Base-by-base conservation (phyloP, 2,329 filamentous ascomycete species). In the Fusarium zealandicum region DNA sequence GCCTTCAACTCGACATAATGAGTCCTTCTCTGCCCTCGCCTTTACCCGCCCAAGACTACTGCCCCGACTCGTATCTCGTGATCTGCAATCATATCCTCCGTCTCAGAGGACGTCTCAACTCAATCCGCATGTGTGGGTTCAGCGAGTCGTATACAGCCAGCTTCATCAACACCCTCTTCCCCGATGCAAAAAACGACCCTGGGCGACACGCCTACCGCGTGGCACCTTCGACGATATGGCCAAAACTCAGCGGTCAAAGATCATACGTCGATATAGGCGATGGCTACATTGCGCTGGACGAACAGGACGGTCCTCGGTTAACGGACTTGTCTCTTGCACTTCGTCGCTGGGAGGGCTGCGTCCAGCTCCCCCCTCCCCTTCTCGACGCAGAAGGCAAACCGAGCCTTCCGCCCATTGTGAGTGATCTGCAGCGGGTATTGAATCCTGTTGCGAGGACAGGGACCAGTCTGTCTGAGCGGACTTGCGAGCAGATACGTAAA, bases 41-140 rank as follows among this genome's bases (percentile, higher is more conserved):
- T 3, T 27, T 20, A 1, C 22, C 42, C 3, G 31, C 37, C 11
- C 32, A 52, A 30, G 31, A 54, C 7, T 75, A 70, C 54, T 74
- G 73, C 28, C 66, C 70, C 8, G 69, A 75, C 14, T 53, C 61
- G 2, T 59, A 69, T 31, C 66, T 76, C 18, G 11, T 47, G 9
- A 63, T 75, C 13, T 75, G 69, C 54, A 66, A 72, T 39, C 64
- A 65, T 14, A 55, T 77, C 4, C 27, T 68, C 5, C 57, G 49
- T 2, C 69, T 77, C 2, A 61, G 54, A 10, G 71, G 66, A 5
- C 62, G 67, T 2, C 47, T 76, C 37, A 53, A 63, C 28, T 71
- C 72, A 1, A 52, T 72, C 6, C 70, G 75, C 14, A 69, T 77
- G 48, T 73, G 69, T 17, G 75, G 75, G 2, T 76, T 77, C 54